Conservation (phyloP, 768 basidiomycete species). For the Lentinula boryana region DNA sequence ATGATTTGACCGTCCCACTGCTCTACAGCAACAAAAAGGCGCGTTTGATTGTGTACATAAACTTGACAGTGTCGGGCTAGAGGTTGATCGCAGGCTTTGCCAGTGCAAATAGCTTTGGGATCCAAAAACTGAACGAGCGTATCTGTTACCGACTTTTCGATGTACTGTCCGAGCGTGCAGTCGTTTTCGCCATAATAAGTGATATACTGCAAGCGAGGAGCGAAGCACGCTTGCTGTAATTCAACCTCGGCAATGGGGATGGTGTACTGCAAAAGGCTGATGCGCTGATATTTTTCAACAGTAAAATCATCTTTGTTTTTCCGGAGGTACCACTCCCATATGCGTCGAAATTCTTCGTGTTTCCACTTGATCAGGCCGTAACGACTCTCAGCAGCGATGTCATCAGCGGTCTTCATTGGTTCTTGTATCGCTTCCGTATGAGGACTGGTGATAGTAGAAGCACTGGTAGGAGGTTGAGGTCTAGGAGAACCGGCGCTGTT, state of each 20-base stretch:
- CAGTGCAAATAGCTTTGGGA: constrained; percentile 71
- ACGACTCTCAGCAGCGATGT: constrained; percentile 72
- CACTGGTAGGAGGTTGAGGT: constrained; percentile 6
- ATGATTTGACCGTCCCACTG: constrained; percentile 81
- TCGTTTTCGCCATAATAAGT: constrained; percentile 93
- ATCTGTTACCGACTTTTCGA: constrained; percentile 73
- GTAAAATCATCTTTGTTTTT: constrained; percentile 84
- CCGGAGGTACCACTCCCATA: constrained; percentile 94
- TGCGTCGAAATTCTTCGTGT: constrained; percentile 80
- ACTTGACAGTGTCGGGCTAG: constrained; percentile 81
- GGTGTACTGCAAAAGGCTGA: constrained; percentile 73
- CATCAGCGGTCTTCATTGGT: constrained; percentile 52
- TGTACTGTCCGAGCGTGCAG: constrained; percentile 87
- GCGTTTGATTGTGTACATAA: constrained; percentile 85
- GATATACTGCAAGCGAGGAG: constrained; percentile 66
- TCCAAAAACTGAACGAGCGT: constrained; percentile 65
- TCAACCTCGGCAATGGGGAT: constrained; percentile 70
- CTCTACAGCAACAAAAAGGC: constrained; percentile 81
- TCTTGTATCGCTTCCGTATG: constrained; percentile 31
- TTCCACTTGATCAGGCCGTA: constrained; percentile 68
- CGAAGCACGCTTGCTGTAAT: constrained; percentile 68
- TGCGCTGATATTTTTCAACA: constrained; percentile 89
- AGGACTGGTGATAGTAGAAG: constrained; percentile 23
- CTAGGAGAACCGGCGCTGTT: constrained; percentile 22
- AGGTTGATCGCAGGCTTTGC: constrained; percentile 80